Evolutionary conservation across 352 stramenopile genomes (phyloP).

Genomic region (Pythium folliculosum): DNA sequence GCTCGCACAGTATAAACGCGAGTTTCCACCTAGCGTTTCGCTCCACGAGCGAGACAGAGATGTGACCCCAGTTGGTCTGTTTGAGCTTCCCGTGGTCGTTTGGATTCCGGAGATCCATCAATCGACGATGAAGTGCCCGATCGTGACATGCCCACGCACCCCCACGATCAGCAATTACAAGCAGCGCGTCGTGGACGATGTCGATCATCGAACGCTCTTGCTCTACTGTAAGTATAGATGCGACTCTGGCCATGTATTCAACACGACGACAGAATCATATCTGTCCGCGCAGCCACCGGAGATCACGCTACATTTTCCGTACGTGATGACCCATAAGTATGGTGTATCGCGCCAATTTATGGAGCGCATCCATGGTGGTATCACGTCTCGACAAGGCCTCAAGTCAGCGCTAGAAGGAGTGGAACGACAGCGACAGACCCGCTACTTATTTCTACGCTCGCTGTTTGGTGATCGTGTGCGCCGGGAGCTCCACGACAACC

Average conservation of each 20-base stretch:
- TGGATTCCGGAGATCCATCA: conserved; percentile 2
- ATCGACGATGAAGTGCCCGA: not conserved
- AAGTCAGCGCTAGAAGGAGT: conserved; percentile 8
- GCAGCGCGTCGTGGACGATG: conserved; percentile 5
- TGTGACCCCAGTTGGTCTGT: not conserved
- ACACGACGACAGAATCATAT: not conserved
- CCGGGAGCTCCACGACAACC: not conserved
- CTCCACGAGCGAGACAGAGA: not conserved
- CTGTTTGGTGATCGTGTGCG: conserved; percentile 10
- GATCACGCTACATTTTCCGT: conserved; percentile 1
- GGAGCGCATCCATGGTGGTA: not conserved
- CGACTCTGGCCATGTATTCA: not conserved
- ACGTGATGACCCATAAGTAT: conserved; percentile 10
- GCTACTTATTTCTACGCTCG: not conserved
- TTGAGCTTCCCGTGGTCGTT: conserved; percentile 1
- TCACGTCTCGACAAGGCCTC: conserved; percentile 7
- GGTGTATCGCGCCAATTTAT: conserved; percentile 2
- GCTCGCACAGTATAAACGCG: not conserved
- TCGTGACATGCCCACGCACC: not conserved
- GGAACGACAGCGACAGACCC: not conserved
- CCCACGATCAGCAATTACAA: conserved; percentile 1
- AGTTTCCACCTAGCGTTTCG: not conserved
- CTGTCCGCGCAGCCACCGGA: conserved; percentile 6
- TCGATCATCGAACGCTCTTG: conserved; percentile 5
- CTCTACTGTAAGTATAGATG: conserved; percentile 15